Conservation (phyloP, 352 stramenopile species). For the Phytophthora capsici region DNA sequence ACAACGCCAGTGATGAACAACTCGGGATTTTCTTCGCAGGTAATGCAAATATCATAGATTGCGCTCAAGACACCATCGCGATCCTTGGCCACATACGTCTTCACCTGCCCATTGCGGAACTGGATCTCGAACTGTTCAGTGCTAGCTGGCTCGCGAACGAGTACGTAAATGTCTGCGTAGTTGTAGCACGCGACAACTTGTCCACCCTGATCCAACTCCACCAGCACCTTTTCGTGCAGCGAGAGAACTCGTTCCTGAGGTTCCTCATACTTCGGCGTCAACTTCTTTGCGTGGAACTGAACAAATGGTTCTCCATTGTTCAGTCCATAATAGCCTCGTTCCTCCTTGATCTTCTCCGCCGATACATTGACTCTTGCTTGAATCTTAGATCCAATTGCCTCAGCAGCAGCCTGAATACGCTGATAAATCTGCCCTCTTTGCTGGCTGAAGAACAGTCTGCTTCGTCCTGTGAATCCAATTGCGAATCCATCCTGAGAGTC, state of each 20-base stretch:
- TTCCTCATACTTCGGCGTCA: slow-evolving; percentile 66
- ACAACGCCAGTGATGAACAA: slow-evolving; percentile 72
- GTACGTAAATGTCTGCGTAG: slow-evolving; percentile 74
- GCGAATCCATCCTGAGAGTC: slow-evolving; percentile 70
- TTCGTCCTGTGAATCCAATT: slow-evolving; percentile 70
- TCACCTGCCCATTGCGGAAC: slow-evolving; percentile 64
- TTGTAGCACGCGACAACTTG: slow-evolving; percentile 65
- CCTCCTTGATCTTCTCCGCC: slow-evolving; percentile 49
- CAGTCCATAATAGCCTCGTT: slow-evolving; percentile 52
- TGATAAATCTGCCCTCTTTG: slow-evolving; percentile 59
- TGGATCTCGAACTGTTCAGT: slow-evolving; percentile 77
- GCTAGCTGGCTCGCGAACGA: slow-evolving; percentile 58
- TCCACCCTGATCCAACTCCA: slow-evolving; percentile 65
- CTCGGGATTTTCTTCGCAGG: slow-evolving; percentile 76
- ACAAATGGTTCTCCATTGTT: slow-evolving; percentile 67
- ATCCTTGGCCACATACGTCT: slow-evolving; percentile 67
- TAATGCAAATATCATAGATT: slow-evolving; percentile 81
- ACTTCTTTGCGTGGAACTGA: slow-evolving; percentile 73
- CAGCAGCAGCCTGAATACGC: slow-evolving; percentile 60
- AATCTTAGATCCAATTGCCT: slow-evolving; percentile 65
- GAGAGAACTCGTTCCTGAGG: slow-evolving; percentile 63
- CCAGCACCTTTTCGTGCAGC: slow-evolving; percentile 70
- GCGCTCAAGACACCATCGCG: slow-evolving; percentile 79
- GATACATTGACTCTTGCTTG: slow-evolving; percentile 46
- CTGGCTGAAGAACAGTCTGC: slow-evolving; percentile 77